A percentile compares a stretch with the other conserved stretches of the same genome.
phyloP scores from a whole-genome alignment of 1,284 basidiomycete species.

The Fistulina hepatica region DNA sequence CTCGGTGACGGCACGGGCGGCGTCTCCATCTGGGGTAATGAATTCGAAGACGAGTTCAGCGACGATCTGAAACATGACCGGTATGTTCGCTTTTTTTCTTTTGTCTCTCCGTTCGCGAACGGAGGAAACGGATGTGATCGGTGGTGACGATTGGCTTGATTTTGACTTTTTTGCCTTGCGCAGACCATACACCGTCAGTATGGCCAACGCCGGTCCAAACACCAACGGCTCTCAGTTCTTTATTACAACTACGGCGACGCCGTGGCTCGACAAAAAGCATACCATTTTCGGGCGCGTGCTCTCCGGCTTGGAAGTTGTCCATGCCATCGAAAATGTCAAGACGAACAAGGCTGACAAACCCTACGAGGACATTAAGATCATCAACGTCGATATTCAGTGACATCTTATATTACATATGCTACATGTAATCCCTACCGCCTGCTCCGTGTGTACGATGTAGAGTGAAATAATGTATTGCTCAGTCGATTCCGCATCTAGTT shows the following conservation, averaged over 20 bases:
- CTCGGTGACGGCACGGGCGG: constrained; percentile 98
- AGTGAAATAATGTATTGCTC: background rate
- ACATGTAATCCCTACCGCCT: background rate
- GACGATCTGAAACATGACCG: constrained; percentile 85
- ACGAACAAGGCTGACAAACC: constrained; percentile 80
- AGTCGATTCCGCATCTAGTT: constrained; percentile 2
- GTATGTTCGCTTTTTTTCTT: constrained; percentile 27
- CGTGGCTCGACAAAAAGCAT: constrained; percentile 96
- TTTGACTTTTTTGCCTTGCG: constrained; percentile 8
- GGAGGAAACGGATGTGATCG: background rate
- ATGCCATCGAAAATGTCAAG: constrained; percentile 71
- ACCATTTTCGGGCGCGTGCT: constrained; percentile 85
- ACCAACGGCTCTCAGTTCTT: constrained; percentile 99
- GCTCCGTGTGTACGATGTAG: background rate
- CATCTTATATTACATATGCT: background rate
- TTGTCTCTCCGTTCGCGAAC: background rate
- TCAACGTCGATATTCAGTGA: constrained; percentile 62
- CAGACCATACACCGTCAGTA: constrained; percentile 93
- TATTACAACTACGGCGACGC: constrained; percentile 92
- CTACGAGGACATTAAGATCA: constrained; percentile 83
- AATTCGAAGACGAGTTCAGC: constrained; percentile 95
- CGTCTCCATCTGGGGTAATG: constrained; percentile 85
- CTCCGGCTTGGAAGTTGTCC: constrained; percentile 76
- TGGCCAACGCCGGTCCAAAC: constrained; percentile 94
- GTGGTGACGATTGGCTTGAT: background rate